Conservation (phyloP, 1,284 basidiomycete species). For the Grifola frondosa region DNA sequence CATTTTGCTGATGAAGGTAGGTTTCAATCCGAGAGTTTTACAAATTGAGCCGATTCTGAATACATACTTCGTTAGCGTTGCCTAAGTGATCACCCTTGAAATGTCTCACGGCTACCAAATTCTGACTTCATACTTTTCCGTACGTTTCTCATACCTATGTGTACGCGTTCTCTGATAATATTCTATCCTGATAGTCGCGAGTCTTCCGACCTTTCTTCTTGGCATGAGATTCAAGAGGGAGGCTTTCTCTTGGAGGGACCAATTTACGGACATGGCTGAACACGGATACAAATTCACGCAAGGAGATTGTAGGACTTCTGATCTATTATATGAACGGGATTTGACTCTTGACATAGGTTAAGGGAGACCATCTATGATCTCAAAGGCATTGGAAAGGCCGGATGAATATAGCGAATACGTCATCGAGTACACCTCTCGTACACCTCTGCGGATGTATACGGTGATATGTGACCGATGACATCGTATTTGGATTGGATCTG, state of each 20-base stretch:
- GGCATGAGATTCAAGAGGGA: slow-evolving; percentile 24
- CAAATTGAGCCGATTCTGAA: not conserved
- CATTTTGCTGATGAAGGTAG: too few relatives aligned
- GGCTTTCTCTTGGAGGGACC: slow-evolving; percentile 8
- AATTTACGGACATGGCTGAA: slow-evolving; percentile 9
- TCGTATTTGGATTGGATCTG: slow-evolving; percentile 28
- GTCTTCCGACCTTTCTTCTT: slow-evolving; percentile 21
- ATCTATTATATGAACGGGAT: too few relatives aligned
- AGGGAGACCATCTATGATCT: slow-evolving; percentile 19
- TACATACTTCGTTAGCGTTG: slow-evolving; percentile 1
- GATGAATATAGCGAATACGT: slow-evolving; percentile 8
- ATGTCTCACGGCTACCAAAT: slow-evolving; percentile 15
- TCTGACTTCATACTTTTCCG: too few relatives aligned
- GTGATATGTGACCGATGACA: not conserved
- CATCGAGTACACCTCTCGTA: slow-evolving; percentile 10
- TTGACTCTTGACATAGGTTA: too few relatives aligned
- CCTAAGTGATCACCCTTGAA: slow-evolving; percentile 11
- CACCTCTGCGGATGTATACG: not conserved
- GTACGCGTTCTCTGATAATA: not conserved
- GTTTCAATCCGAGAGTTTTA: not conserved
- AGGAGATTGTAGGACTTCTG: slow-evolving; percentile 7
- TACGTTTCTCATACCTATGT: not conserved
- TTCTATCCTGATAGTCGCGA: slow-evolving; percentile 21
- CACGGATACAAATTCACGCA: slow-evolving; percentile 13
- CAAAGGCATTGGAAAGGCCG: slow-evolving; percentile 52